phyloP scores from a whole-genome alignment of 805 yeast species.

The Cephaloascus fragrans region DNA sequence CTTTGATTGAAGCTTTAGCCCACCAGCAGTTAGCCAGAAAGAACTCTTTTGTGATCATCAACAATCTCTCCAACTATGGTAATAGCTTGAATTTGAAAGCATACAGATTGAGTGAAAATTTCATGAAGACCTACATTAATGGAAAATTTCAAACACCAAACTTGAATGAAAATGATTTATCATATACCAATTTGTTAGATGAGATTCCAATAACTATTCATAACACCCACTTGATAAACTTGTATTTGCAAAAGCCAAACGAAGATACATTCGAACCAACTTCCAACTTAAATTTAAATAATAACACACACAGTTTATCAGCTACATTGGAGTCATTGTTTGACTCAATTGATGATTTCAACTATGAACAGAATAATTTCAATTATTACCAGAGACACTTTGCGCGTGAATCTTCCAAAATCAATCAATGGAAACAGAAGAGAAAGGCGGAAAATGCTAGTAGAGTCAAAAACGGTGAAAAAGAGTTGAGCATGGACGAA shows the following conservation, averaged over 20 bases:
- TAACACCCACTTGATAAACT: conserved; percentile 58
- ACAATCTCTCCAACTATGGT: conserved; percentile 61
- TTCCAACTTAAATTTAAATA: conserved; percentile 21
- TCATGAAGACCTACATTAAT: conserved; percentile 44
- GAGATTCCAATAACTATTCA: conserved; percentile 60
- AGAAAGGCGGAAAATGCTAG: conserved; percentile 56
- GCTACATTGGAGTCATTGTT: conserved; percentile 50
- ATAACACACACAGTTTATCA: conserved; percentile 26
- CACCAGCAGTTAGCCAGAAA: conserved; percentile 49
- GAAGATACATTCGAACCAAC: conserved; percentile 5
- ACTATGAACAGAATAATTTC: conserved; percentile 70
- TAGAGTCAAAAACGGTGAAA: conserved; percentile 48
- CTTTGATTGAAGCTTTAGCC: conserved; percentile 60
- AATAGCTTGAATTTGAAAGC: conserved; percentile 63
- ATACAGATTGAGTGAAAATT: conserved; percentile 54
- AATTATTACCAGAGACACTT: conserved; percentile 74
- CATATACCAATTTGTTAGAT: conserved; percentile 57
- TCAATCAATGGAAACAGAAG: conserved; percentile 67
- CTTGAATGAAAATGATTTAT: conserved; percentile 48
- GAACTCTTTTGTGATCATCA: conserved; percentile 48
- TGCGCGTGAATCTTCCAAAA: conserved; percentile 58
- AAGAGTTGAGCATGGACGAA: conserved; percentile 45
- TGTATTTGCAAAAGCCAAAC: conserved; percentile 30
- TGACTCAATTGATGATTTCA: conserved; percentile 64
- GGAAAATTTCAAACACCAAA: conserved; percentile 59